phyloP scores from a whole-genome alignment of 176 grass and related monocot genomes.

The Eragrostis nindensis region DNA sequence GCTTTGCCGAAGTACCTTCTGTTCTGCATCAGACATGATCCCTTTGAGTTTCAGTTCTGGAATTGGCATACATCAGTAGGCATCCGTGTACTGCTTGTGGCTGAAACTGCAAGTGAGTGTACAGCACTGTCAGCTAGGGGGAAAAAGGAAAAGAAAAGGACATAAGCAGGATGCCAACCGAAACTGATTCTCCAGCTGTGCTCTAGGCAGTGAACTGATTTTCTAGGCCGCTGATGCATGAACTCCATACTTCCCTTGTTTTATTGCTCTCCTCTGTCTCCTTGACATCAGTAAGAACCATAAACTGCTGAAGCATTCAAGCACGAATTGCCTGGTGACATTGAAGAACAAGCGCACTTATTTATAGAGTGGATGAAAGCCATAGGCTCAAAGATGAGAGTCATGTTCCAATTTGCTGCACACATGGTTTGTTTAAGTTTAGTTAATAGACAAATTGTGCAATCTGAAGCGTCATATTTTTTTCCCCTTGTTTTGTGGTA shows the following conservation, averaged over 20 bases:
- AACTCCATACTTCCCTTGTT: neutral
- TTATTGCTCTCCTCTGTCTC: neutral
- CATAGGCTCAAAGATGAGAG: neutral
- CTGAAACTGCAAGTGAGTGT: neutral
- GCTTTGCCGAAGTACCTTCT: neutral
- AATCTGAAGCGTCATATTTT: neutral
- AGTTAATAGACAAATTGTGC: neutral
- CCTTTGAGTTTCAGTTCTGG: neutral
- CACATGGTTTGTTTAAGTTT: neutral
- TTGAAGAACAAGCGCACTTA: neutral
- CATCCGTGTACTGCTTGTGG: neutral
- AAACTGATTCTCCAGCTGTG: neutral
- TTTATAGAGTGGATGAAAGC: neutral
- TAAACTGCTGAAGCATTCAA: neutral
- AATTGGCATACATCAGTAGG: neutral
- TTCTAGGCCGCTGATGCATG: neutral
- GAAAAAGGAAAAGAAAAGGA: too few relatives aligned
- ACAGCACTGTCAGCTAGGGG: too few relatives aligned
- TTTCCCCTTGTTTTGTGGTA: neutral
- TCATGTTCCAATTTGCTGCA: neutral
- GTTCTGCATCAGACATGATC: neutral
- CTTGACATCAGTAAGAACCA: neutral
- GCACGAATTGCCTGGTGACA: neutral
- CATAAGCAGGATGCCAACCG: neutral
- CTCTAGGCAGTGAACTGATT: too few relatives aligned